These are phyloP conservation scores for Myochromella boudieri DNA, from an alignment of 768 basidiomycete genomes.

Conservation along the genomic window DNA sequence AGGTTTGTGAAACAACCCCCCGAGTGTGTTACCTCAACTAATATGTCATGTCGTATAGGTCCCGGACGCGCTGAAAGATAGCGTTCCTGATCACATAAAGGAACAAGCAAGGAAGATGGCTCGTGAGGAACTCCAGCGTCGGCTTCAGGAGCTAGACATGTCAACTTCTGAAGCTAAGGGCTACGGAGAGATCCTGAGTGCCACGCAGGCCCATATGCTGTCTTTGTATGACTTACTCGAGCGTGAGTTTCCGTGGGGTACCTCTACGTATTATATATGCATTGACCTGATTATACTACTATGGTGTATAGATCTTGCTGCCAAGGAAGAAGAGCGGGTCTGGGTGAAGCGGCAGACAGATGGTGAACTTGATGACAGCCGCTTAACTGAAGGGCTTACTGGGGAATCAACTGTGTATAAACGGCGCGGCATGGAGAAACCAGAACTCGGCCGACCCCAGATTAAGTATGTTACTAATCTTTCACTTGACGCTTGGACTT, in stretches of 20 bases:
- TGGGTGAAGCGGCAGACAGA: constrained; percentile 74
- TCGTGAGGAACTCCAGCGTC: constrained; percentile 55
- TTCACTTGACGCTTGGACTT: not conserved
- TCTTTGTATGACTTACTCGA: constrained; percentile 62
- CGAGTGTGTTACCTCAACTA: not conserved
- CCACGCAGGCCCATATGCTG: constrained; percentile 60
- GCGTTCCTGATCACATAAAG: constrained; percentile 60
- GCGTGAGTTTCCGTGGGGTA: constrained; percentile 39
- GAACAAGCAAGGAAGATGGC: constrained; percentile 70
- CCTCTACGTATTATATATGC: not conserved
- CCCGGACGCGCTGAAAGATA: constrained; percentile 51
- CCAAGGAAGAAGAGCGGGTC: constrained; percentile 67
- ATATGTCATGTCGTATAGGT: constrained; percentile 29
- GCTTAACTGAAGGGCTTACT: constrained; percentile 65
- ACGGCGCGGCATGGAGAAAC: constrained; percentile 67
- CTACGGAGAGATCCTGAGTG: constrained; percentile 50
- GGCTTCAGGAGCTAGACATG: constrained; percentile 67
- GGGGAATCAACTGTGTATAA: constrained; percentile 73
- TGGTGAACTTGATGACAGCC: constrained; percentile 66
- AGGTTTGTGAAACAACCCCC: constrained; percentile 36
- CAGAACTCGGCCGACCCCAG: constrained; percentile 65
- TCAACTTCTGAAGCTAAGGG: constrained; percentile 51
- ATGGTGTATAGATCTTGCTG: constrained; percentile 61
- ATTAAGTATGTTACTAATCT: constrained; percentile 47
- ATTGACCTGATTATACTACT: not conserved